phyloP scores from a whole-genome alignment of 192 early-diverging fungal species.

The Entophlyctis luteolus region DNA sequence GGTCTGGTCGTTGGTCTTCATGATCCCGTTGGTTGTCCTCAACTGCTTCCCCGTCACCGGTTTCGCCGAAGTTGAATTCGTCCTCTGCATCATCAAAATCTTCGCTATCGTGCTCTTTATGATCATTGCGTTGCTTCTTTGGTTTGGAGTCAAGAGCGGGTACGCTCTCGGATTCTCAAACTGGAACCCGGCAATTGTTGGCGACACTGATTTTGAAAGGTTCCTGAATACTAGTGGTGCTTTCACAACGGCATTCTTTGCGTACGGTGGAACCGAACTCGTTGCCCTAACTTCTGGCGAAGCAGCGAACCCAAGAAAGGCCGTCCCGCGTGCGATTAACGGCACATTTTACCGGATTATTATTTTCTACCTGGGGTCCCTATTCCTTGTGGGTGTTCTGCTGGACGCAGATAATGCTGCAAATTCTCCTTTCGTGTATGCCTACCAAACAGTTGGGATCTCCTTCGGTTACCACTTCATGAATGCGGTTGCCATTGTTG shows the following conservation, averaged over 20 bases:
- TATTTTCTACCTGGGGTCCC: slow-evolving; percentile 64
- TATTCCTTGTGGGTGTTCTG: slow-evolving; percentile 69
- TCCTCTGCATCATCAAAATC: slow-evolving; percentile 79
- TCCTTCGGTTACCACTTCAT: slow-evolving; percentile 57
- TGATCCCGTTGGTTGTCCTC: slow-evolving; percentile 56
- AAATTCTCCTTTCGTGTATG: slow-evolving; percentile 66
- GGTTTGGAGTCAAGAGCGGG: slow-evolving; percentile 58
- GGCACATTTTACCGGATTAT: slow-evolving; percentile 79
- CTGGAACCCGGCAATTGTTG: slow-evolving; percentile 38
- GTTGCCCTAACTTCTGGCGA: slow-evolving; percentile 50
- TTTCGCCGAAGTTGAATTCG: slow-evolving; percentile 75
- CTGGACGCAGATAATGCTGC: slow-evolving; percentile 63
- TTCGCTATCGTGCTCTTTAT: slow-evolving; percentile 75
- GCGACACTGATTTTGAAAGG: neutral
- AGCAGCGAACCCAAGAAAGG: slow-evolving; percentile 76
- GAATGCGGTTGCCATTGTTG: slow-evolving; percentile 70
- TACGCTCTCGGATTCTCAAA: slow-evolving; percentile 35
- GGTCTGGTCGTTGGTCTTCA: slow-evolving; percentile 53
- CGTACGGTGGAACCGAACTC: slow-evolving; percentile 42
- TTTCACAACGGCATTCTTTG: slow-evolving; percentile 68
- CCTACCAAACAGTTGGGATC: slow-evolving; percentile 58
- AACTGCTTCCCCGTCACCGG: slow-evolving; percentile 60
- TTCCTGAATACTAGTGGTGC: slow-evolving; percentile 65
- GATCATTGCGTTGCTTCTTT: slow-evolving; percentile 68
- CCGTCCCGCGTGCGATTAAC: slow-evolving; percentile 31